phyloP scores from a whole-genome alignment of 1,284 basidiomycete genomes.

The Golubevia sp. region DNA sequence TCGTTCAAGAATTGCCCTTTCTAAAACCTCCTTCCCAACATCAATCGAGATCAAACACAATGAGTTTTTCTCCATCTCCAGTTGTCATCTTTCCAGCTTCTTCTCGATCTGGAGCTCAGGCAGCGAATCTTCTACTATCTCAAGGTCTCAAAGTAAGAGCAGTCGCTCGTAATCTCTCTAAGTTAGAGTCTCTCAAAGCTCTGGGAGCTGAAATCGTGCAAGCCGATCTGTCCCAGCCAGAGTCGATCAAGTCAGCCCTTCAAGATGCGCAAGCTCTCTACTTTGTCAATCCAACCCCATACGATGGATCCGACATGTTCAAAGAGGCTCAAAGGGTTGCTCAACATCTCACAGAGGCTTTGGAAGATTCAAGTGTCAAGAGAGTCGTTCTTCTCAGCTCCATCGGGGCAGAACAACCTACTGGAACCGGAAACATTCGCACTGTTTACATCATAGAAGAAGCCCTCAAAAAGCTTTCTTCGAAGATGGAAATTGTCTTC shows the following conservation, averaged over 20 bases:
- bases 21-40: background rate
- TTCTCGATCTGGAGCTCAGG: background rate
- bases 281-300: background rate
- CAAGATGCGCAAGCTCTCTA: background rate
- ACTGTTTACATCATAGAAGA: background rate
- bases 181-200: background rate
- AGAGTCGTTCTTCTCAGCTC: background rate
- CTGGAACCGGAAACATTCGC: background rate
- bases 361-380: background rate
- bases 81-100: background rate
- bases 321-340: background rate
- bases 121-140: background rate
- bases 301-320: background rate
- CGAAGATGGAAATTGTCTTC: background rate
- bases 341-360: background rate
- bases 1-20: too few species aligned
- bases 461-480: background rate
- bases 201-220: background rate
- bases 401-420: background rate
- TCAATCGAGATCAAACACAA: background rate
- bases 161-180: background rate
- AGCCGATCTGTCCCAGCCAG: background rate
- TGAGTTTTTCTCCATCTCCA: background rate
- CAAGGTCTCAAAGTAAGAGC: background rate
- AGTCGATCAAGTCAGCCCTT: background rate